Evolutionary conservation across 148 eudicot genomes (phyloP), one percentile per base, ranked within the genome.

Genomic region (Rhododendron ferrugineum): DNA sequence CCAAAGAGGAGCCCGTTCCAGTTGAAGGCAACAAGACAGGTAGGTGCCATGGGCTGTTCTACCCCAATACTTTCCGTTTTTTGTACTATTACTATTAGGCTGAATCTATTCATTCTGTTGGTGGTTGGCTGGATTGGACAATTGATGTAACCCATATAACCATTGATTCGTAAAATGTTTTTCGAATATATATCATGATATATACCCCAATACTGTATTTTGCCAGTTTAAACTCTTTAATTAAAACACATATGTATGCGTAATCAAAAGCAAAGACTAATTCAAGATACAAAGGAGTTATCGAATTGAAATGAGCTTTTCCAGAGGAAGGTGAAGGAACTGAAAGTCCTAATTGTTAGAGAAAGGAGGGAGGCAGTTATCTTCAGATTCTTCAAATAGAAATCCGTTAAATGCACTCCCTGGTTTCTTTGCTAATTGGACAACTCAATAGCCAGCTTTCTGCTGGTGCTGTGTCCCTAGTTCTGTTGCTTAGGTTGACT

Each of bases 1-100:
- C 81, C 78, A 47, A 11, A 83, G 78, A 14, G 54, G 73, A 83
- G 49, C 11, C 73, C 32, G 77, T 68, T 86, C 66, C 9, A 73
- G 87, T 10, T 18, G 11, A 42, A 70, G 58, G 62, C 84, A 36
- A 16, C 6, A 44, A 54, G 56, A 47, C 73, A 10, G 88, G 88
- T 84, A 72, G 49, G 84, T 60, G 37, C 79, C 10, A 23, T 79
- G 80, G 16, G 40, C 78, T 28, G 5, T 49, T 73, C 30, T 66
- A n/a, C 62, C 49, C n/a, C 30, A 6, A n/a, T 30, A 16, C 40
- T 40, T 62, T 44, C 49, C 22, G 0, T 22, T 44, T 4, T 9
- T 77, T 22, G 50, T 77, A 40, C 23, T 23, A 74, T 79, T 79
- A n/a, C 42, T n/a, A 3, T 14, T 26, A 14, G 11, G 30, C 5